Evolutionary conservation across 2,329 filamentous ascomycete species (phyloP).

Genomic region (Ophiostoma ulmi): DNA sequence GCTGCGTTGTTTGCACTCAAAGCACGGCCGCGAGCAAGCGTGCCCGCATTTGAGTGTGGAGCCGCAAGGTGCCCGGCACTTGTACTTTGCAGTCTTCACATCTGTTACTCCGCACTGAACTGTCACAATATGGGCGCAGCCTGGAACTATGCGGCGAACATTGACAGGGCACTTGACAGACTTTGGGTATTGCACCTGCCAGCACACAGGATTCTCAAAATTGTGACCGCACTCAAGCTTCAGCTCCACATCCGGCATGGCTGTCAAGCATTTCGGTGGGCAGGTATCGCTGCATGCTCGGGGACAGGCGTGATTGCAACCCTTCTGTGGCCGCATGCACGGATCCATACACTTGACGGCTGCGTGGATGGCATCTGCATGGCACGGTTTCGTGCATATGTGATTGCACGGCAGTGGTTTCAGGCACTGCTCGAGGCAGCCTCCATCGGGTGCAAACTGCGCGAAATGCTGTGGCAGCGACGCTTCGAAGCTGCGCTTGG

Average conservation of each 20-base stretch:
- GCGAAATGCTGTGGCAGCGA: conserved; percentile 54
- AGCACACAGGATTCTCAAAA: conserved; percentile 35
- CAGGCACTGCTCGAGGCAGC: conserved; percentile 51
- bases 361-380: conserved; percentile 44
- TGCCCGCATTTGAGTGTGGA: conserved; percentile 53
- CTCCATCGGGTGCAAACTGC: conserved; percentile 55
- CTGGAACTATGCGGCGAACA: conserved; percentile 46
- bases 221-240: conserved; percentile 44
- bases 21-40: conserved; percentile 47
- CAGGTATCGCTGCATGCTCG: conserved; percentile 43
- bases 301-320: conserved; percentile 44
- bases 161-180: conserved; percentile 44
- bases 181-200: conserved; percentile 41
- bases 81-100: conserved; percentile 34
- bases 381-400: conserved; percentile 42
- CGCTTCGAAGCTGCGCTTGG: conserved; percentile 45
- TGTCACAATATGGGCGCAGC: conserved; percentile 50
- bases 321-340: conserved; percentile 40
- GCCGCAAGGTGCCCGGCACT: conserved; percentile 47
- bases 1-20: conserved; percentile 41
- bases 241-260: conserved; percentile 33
- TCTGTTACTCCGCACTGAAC: conserved; percentile 46
- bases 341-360: conserved; percentile 43
- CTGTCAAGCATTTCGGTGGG: conserved; percentile 35
- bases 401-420: conserved; percentile 47